A percentile compares a stretch with the other conserved stretches of the same genome.
phyloP scores from a whole-genome alignment of 2,329 filamentous ascomycete species.

The Cladosporium sp. region DNA sequence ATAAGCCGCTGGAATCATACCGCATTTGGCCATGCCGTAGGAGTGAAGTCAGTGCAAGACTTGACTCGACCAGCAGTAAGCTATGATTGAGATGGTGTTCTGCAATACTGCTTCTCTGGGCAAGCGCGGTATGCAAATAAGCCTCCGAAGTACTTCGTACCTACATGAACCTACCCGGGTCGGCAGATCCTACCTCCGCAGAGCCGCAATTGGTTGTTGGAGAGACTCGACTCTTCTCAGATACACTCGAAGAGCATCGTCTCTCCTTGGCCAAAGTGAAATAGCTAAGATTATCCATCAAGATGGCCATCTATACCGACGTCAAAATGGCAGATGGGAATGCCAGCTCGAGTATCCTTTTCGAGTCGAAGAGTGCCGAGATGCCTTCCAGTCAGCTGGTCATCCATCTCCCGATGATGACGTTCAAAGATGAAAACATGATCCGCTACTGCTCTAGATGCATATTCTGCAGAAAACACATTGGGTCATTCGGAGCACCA shows the following conservation, averaged over 20 bases:
- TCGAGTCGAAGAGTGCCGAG: neutral
- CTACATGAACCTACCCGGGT: neutral
- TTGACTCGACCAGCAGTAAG: neutral
- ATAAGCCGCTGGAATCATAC: too few species aligned
- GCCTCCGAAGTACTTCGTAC: neutral
- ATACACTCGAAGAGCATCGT: too few species aligned
- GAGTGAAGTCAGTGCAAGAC: too few species aligned
- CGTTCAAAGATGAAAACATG: neutral
- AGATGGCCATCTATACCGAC: too few species aligned
- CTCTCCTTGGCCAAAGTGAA: too few species aligned
- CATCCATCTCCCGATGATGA: neutral
- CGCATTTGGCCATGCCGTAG: too few species aligned
- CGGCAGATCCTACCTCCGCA: neutral
- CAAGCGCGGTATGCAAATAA: neutral
- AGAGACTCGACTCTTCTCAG: too few species aligned
- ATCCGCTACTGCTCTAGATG: neutral
- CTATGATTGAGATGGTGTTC: neutral
- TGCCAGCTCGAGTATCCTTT: neutral
- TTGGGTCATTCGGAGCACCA: neutral
- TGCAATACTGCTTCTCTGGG: neutral
- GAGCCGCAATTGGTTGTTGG: constrained; percentile 5
- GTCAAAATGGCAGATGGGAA: too few species aligned
- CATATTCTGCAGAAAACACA: neutral
- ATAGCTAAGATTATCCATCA: too few species aligned
- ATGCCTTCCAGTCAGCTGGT: too few species aligned